Conservation (phyloP, 495 filamentous ascomycete genomes). For the Penicillium longicatenatum region DNA sequence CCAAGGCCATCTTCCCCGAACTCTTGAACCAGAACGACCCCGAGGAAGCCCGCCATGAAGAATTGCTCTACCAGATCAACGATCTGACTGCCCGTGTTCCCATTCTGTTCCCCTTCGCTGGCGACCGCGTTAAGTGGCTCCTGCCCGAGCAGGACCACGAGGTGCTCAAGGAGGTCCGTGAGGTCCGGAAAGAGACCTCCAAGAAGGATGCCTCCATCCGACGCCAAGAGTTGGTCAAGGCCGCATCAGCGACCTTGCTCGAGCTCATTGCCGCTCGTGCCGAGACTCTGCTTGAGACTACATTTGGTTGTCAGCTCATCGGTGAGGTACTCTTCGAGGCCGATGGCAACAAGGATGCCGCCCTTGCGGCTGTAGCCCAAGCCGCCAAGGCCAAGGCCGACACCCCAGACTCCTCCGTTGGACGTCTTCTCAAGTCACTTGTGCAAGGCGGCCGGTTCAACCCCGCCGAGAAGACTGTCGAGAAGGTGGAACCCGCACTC, state of each 20-base stretch:
- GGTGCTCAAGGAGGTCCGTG: constrained; percentile 72
- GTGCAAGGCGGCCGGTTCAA: constrained; percentile 87
- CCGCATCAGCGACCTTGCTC: constrained; percentile 61
- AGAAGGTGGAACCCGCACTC: constrained; percentile 72
- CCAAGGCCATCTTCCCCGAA: constrained; percentile 82
- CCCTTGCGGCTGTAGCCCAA: constrained; percentile 69
- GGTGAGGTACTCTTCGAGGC: constrained; percentile 79
- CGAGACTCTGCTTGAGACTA: constrained; percentile 64
- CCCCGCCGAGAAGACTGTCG: constrained; percentile 63
- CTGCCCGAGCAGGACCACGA: constrained; percentile 60
- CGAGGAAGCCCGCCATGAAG: constrained; percentile 57
- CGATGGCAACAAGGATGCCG: constrained; percentile 67
- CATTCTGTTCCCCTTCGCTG: constrained; percentile 81
- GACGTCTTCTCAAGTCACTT: constrained; percentile 87
- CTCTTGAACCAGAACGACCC: constrained; percentile 67
- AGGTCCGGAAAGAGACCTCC: constrained; percentile 73
- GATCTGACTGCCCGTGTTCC: constrained; percentile 75
- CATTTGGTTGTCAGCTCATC: constrained; percentile 86
- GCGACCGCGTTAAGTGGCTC: constrained; percentile 70
- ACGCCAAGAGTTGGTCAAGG: constrained; percentile 70
- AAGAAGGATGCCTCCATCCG: constrained; percentile 85
- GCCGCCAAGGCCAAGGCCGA: constrained; percentile 66
- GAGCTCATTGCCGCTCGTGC: constrained; percentile 69
- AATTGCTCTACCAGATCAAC: constrained; percentile 62
- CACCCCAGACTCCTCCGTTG: constrained; percentile 59